Base-by-base conservation (phyloP, 495 filamentous ascomycete genomes). In the Apiosordaria backusii region DNA sequence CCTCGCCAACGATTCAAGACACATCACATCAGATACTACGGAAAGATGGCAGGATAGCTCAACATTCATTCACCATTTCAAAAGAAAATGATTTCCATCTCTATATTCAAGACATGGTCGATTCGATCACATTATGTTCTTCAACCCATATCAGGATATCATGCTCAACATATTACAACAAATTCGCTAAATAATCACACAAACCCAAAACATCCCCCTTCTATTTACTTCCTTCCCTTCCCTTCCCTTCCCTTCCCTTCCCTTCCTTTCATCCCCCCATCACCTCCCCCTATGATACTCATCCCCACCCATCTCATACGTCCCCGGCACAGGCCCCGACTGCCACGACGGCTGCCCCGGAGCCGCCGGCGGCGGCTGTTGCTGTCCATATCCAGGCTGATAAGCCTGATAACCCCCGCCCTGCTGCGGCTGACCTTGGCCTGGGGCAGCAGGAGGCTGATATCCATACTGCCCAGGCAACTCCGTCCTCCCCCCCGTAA, bases 231-330 rank as follows among this genome's bases (percentile, higher is more conserved):
- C 7, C 27, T 29, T 29, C 3, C 3, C 27, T 29, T 29, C 27
- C 3, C 3, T 4, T 7, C 27, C 7, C 27, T 4, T 29, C 27
- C 3, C 27, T 7, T 4, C 27, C 3, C 27, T 4, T 7, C 29
- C 29, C 29, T 35, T 35, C 29, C 29, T 35, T 10, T 0, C 50
- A 54, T 15, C 18, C 52, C 22, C 40, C 53, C 10, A 53, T 55
- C 24, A 64, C 54, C 23, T 57, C 57, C 50, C 54, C 16, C 29
- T 54, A 26, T 45, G 50, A 60, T 65, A 60, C 50, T 62, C 22
- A 0, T 65, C 68, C 2, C 68, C 72, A 64, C 80, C 78, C 76
- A 80, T 77, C 67, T 82, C 80, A 65, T 82, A 73, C 0, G 68
- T 68, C 27, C 55, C 65, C 50, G 71, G 67, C 55, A 78, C 69